A percentile compares a stretch with the other conserved stretches of the same genome.
phyloP scores from a whole-genome alignment of 148 eudicot genomes.

The Limonium bicolor region DNA sequence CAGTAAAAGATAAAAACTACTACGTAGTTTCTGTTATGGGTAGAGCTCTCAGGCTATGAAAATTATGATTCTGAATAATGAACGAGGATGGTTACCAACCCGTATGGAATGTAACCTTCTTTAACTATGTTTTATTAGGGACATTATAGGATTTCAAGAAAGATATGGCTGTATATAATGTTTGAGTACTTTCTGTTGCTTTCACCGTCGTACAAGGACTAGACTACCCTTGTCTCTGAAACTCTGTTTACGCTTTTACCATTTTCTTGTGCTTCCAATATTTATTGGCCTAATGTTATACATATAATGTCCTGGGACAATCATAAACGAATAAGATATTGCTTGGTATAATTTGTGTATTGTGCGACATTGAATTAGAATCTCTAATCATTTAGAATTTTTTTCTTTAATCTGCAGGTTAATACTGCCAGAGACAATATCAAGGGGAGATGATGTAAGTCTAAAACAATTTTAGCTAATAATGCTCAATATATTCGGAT shows the following conservation, averaged over 20 bases:
- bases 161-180: too few relatives aligned
- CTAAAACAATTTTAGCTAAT: not conserved
- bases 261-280: too few relatives aligned
- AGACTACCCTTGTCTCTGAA: not conserved
- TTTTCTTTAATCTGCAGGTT: slow-evolving; percentile 22
- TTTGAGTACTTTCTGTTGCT: too few relatives aligned
- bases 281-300: too few relatives aligned
- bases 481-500: not conserved
- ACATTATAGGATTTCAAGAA: too few relatives aligned
- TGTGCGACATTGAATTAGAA: not conserved
- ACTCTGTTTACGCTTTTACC: not conserved
- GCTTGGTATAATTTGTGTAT: not conserved
- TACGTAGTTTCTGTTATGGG: not conserved
- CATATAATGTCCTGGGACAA: too few relatives aligned
- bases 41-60: not conserved
- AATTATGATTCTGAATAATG: too few relatives aligned
- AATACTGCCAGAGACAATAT: slow-evolving; percentile 41
- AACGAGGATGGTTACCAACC: too few relatives aligned
- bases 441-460: slow-evolving; percentile 83
- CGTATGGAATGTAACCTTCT: too few relatives aligned
- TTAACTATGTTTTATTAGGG: too few relatives aligned
- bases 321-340: too few relatives aligned
- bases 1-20: not conserved
- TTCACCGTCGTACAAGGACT: too few relatives aligned
- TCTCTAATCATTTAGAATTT: not conserved